Conservation (phyloP, 2,329 filamentous ascomycete species). For the Alternaria longipes region DNA sequence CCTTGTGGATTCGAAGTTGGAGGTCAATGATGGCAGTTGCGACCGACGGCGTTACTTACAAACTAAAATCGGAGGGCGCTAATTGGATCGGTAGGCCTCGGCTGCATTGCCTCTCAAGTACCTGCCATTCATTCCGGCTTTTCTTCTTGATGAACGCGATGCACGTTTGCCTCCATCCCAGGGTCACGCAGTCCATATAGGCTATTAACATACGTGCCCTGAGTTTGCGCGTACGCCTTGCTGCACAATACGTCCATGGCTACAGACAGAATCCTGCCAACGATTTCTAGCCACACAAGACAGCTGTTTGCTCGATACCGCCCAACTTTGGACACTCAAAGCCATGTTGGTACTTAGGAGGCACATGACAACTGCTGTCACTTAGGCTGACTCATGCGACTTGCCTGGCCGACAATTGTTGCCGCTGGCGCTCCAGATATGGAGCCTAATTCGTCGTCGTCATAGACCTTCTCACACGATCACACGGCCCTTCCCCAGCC, state of each 20-base stretch:
- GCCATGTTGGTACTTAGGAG: not conserved
- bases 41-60: conserved; percentile 26
- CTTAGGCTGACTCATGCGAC: not conserved
- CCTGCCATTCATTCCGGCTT: conserved; percentile 36
- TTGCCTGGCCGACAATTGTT: conserved; percentile 14
- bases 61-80: conserved; percentile 28
- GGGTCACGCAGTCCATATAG: not conserved
- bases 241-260: not conserved
- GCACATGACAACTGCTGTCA: conserved; percentile 11
- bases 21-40: conserved; percentile 38
- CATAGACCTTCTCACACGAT: conserved; percentile 36
- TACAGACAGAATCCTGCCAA: not conserved
- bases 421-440: conserved; percentile 32
- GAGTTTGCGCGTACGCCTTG: not conserved
- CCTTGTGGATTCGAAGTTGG: conserved; percentile 33
- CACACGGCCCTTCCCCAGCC: conserved; percentile 19
- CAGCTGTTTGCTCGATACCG: not conserved
- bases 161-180: conserved; percentile 17
- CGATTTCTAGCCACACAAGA: not conserved
- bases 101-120: conserved; percentile 30
- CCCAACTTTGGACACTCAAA: not conserved
- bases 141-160: conserved; percentile 33
- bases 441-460: conserved; percentile 31
- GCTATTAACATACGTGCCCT: not conserved
- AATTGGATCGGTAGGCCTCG: conserved; percentile 45